Evolutionary conservation across 164 flowering plant genomes (phyloP).

Genomic region (Vitis labrusca): DNA sequence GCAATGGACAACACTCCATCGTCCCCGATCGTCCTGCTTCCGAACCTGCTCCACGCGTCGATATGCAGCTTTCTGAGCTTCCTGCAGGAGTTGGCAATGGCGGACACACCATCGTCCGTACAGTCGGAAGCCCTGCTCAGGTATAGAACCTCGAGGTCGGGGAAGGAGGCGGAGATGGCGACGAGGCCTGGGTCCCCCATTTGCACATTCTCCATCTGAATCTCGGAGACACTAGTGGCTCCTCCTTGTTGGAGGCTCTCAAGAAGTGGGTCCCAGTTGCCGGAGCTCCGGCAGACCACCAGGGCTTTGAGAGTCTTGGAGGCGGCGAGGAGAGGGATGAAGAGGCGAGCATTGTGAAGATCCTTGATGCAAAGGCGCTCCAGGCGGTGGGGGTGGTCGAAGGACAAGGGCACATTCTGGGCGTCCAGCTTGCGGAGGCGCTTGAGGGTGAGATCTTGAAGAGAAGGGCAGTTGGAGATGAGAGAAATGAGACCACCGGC

Average conservation of each 20-base stretch:
- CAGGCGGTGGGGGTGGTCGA: neutral
- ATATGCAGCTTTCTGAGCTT: slow-evolving; percentile 28
- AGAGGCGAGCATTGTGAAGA: slow-evolving; percentile 28
- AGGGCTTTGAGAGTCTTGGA: slow-evolving; percentile 12
- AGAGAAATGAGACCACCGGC: slow-evolving; percentile 19
- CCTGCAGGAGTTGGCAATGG: slow-evolving; percentile 25
- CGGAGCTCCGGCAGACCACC: slow-evolving; percentile 26
- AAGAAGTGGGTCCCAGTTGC: slow-evolving; percentile 24
- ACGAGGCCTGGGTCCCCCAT: slow-evolving; percentile 23
- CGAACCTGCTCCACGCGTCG: slow-evolving; percentile 25
- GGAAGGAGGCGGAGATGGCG: slow-evolving; percentile 23
- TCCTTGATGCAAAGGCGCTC: slow-evolving; percentile 31
- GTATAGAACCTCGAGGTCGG: slow-evolving; percentile 19
- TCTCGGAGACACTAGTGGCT: slow-evolving; percentile 12
- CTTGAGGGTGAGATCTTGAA: slow-evolving; percentile 28
- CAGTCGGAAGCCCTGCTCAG: slow-evolving; percentile 27
- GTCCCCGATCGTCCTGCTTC: slow-evolving; percentile 23
- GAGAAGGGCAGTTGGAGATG: slow-evolving; percentile 21
- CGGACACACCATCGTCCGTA: slow-evolving; percentile 22
- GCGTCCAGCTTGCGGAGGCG: slow-evolving; percentile 26
- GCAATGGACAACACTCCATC: slow-evolving; percentile 16
- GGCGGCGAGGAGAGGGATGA: slow-evolving; percentile 22
- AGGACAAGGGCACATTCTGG: slow-evolving; percentile 3
- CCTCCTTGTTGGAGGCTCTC: neutral
- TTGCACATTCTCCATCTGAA: slow-evolving; percentile 31